Conservation (phyloP, 2,329 filamentous ascomycete genomes). For the Xylariaceae sp. region DNA sequence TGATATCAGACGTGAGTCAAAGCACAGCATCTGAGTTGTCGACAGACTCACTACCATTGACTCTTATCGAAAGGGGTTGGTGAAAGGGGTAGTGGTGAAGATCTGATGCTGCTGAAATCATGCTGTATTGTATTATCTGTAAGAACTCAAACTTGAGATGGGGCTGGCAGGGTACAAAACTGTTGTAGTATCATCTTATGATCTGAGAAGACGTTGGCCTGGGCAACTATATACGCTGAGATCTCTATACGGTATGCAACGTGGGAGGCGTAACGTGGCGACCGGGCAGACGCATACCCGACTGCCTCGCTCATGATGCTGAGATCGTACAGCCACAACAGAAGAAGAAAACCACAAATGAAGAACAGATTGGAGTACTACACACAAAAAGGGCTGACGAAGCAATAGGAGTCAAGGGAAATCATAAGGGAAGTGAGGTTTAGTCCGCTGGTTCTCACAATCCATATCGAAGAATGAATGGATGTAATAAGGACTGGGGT, state of each 20-base stretch:
- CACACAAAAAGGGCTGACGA: not conserved
- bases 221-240: not conserved
- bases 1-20: not conserved
- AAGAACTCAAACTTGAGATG: not conserved
- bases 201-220: not conserved
- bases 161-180: no score
- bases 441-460: no score
- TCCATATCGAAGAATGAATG: no score
- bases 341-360: not conserved
- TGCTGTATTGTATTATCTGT: conserved; percentile 8
- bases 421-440: no score
- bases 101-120: conserved; percentile 22
- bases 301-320: not conserved
- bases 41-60: not conserved
- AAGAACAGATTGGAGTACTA: not conserved
- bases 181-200: no score
- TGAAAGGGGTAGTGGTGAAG: conserved; percentile 63
- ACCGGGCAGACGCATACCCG: not conserved
- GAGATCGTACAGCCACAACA: not conserved
- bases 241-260: not conserved
- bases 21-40: not conserved
- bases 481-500: no score
- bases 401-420: no score
- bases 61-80: conserved; percentile 50
- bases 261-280: not conserved